Percentiles rank a stretch among this genome's conserved stretches.
These are phyloP conservation scores for Cryphonectria naterciae DNA, from an alignment of 2,329 filamentous ascomycete genomes.

Conservation along the genomic window DNA sequence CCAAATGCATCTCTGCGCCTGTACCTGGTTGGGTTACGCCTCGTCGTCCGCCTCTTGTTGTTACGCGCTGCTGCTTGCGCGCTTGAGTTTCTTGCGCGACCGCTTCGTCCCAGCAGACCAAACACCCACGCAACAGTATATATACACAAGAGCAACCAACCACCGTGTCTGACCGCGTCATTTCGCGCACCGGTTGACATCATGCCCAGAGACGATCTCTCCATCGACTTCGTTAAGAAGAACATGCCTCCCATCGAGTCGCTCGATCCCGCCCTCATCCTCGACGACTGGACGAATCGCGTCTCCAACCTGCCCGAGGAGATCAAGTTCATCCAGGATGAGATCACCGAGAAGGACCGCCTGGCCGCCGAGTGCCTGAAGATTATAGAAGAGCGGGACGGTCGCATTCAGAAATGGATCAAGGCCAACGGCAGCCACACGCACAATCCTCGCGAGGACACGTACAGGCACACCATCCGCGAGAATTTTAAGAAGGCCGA, in stretches of 20 bases:
- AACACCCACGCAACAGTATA: slow-evolving; percentile 26
- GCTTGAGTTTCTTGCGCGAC: slow-evolving; percentile 10
- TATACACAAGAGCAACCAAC: slow-evolving; percentile 25
- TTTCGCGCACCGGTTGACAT: slow-evolving; percentile 53
- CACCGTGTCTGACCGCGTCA: slow-evolving; percentile 32
- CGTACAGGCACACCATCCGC: slow-evolving; percentile 66
- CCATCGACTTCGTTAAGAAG: slow-evolving; percentile 70
- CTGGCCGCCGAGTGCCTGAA: slow-evolving; percentile 70
- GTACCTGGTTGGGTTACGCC: slow-evolving; percentile 5
- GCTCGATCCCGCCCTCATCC: slow-evolving; percentile 68
- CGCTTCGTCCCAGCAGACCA: slow-evolving; percentile 11
- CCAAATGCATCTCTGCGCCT: slow-evolving; percentile 8
- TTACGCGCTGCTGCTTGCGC: slow-evolving; percentile 13
- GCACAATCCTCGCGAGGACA: slow-evolving; percentile 75
- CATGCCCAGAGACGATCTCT: slow-evolving; percentile 75
- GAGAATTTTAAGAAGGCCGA: slow-evolving; percentile 72
- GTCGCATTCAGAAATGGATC: slow-evolving; percentile 79
- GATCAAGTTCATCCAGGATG: slow-evolving; percentile 81
- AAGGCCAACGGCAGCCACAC: slow-evolving; percentile 75
- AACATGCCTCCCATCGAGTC: slow-evolving; percentile 63
- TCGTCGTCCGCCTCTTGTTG: slow-evolving; percentile 13
- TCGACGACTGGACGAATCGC: slow-evolving; percentile 77
- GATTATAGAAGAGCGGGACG: slow-evolving; percentile 73
- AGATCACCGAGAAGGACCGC: slow-evolving; percentile 79
- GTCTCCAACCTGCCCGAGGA: slow-evolving; percentile 82